phyloP scores from a whole-genome alignment of 805 yeast species.

The Lipomyces anomalus region DNA sequence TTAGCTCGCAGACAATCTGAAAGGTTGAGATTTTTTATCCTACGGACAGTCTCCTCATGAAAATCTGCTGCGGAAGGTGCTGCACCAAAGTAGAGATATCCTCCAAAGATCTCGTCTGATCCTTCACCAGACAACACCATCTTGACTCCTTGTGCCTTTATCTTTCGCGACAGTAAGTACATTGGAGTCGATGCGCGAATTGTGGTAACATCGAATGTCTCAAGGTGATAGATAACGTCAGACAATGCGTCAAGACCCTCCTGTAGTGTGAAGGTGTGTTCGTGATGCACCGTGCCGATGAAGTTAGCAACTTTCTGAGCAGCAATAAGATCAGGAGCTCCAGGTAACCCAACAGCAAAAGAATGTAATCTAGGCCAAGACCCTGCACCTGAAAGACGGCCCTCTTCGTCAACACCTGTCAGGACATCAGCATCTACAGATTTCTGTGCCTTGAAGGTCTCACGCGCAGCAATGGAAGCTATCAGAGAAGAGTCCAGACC shows the following conservation, averaged over 20 bases:
- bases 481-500: slow-evolving; percentile 96
- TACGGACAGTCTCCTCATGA: slow-evolving; percentile 90
- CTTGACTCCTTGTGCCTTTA: slow-evolving; percentile 99
- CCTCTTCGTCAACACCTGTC: slow-evolving; percentile 88
- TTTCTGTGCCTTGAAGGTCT: slow-evolving; percentile 64
- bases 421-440: slow-evolving; percentile 44
- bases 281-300: slow-evolving; percentile 95
- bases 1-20: slow-evolving; percentile 98
- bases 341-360: slow-evolving; percentile 93
- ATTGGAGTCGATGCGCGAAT: slow-evolving; percentile 99
- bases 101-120: slow-evolving; percentile 98
- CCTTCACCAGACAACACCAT: slow-evolving; percentile 99
- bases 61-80: slow-evolving; percentile 92
- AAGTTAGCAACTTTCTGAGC: slow-evolving; percentile 95
- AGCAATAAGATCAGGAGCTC: slow-evolving; percentile 95
- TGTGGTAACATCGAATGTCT: slow-evolving; percentile 97
- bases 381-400: slow-evolving; percentile 68
- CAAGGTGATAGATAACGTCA: slow-evolving; percentile 93
- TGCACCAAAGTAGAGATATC: slow-evolving; percentile 92
- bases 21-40: slow-evolving; percentile 94
- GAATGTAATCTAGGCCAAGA: slow-evolving; percentile 74
- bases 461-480: slow-evolving; percentile 96
- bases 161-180: slow-evolving; percentile 92
- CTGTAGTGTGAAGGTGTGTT: slow-evolving; percentile 92
- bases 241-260: slow-evolving; percentile 94